Conservation (phyloP, 2,329 filamentous ascomycete species). For the Rhexocercosporidium sp. region DNA sequence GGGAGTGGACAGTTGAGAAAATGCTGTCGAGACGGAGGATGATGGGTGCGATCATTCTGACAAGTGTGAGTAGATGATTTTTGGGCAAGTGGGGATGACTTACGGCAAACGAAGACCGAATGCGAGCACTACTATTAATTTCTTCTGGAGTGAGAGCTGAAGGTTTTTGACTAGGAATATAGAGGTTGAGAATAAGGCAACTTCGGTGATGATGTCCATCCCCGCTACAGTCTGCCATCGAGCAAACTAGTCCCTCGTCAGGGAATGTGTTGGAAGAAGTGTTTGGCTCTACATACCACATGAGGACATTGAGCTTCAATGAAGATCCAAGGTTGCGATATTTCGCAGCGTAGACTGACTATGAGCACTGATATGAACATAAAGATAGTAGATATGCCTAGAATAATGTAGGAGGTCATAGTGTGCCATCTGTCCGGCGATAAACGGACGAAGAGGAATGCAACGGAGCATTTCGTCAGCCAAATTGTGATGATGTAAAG, state of each 20-base stretch:
- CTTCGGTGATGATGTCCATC: slow-evolving; percentile 49
- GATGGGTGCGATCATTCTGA: slow-evolving; percentile 7
- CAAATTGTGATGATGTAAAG: slow-evolving; percentile 49
- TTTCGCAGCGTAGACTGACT: slow-evolving; percentile 48
- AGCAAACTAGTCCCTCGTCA: slow-evolving; percentile 6
- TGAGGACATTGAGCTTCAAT: slow-evolving; percentile 33
- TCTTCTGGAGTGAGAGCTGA: slow-evolving; percentile 45
- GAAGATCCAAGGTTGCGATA: slow-evolving; percentile 45
- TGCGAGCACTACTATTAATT: slow-evolving; percentile 46
- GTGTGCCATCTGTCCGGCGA: slow-evolving; percentile 50
- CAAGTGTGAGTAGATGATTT: neutral
- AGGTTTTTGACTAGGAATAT: slow-evolving; percentile 46
- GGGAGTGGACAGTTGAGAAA: slow-evolving; percentile 34
- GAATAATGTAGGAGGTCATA: slow-evolving; percentile 43
- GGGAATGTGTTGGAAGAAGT: neutral
- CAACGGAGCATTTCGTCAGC: slow-evolving; percentile 50
- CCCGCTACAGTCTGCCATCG: slow-evolving; percentile 47
- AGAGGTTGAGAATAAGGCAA: slow-evolving; percentile 45
- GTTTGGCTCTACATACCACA: slow-evolving; percentile 40
- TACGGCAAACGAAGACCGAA: slow-evolving; percentile 50
- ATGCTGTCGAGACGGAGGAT: slow-evolving; percentile 47
- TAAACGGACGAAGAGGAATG: slow-evolving; percentile 50
- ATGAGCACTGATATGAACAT: slow-evolving; percentile 48
- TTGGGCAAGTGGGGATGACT: slow-evolving; percentile 19
- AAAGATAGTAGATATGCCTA: slow-evolving; percentile 46